Evolutionary conservation across 139 green algal genomes (phyloP), one percentile per base, ranked within the genome.

Genomic region (Volvox reticuliferus): DNA sequence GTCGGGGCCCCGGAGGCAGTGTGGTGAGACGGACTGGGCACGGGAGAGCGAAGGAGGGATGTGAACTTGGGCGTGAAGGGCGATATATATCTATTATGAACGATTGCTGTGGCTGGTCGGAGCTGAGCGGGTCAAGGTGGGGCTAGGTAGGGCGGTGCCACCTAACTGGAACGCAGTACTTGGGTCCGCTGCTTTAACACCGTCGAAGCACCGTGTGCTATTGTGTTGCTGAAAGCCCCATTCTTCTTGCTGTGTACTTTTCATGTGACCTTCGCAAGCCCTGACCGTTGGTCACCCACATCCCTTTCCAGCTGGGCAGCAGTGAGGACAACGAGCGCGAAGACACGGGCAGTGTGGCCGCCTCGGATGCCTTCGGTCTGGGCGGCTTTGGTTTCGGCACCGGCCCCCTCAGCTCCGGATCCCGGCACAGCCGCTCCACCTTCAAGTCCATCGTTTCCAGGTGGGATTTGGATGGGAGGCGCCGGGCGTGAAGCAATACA

Each of bases 251-350:
- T n/a, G n/a, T n/a, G n/a, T n/a, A n/a, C n/a, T n/a, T n/a, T n/a
- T n/a, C 44, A 55, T 55, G 9, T 55, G 44, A 55, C 44, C 9
- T 55, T 9, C 44, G 44, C 9, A 5, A 55, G 5, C 44, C 5
- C 44, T 9, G 44, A 55, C 44, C 44, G 44, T 9, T 55, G 44
- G 5, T 5, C 44, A 55, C 44, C 44, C 44, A 2, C 65, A 24
- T 73, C 65, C 65, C 65, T 5, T 55, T 22, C 20, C 85, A 89
- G 85, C 26, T 89, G 37, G 85, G 85, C 36, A 89, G 85, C 85
- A 89, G 85, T 37, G 69, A 89, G 28, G 85, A 81, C 36, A 61
- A 30, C 24, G 83, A 89, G 37, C 69, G n/a, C 3, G 85, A 89
- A 12, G 85, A 89, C 21, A 50, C 24, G 37, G 37, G 85, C 85